Evolutionary conservation across 2,329 filamentous ascomycete genomes (phyloP).

Genomic region (Phoma sp.): DNA sequence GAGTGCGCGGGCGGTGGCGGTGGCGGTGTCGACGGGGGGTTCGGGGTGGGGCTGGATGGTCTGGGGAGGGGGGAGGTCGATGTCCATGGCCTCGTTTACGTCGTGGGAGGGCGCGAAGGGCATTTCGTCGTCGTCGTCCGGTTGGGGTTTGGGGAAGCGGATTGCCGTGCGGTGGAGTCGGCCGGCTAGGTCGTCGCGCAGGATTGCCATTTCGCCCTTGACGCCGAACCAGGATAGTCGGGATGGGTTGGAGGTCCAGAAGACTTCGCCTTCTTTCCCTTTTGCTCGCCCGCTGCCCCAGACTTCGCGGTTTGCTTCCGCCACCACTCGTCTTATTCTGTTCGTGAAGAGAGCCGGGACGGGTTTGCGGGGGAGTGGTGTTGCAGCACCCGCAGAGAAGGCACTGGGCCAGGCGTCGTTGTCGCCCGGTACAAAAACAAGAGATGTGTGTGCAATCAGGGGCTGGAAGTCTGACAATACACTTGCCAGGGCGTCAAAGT

Average conservation of each 20-base stretch:
- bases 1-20: slow-evolving; percentile 71
- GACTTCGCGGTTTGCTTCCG: slow-evolving; percentile 75
- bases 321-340: slow-evolving; percentile 81
- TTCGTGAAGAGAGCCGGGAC: slow-evolving; percentile 92
- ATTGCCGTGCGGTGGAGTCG: slow-evolving; percentile 80
- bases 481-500: slow-evolving; percentile 86
- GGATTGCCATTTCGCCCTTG: slow-evolving; percentile 83
- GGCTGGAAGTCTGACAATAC: slow-evolving; percentile 83
- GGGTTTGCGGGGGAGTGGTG: slow-evolving; percentile 71
- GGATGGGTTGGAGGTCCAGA: slow-evolving; percentile 90
- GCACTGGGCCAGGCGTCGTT: slow-evolving; percentile 97
- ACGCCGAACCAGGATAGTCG: slow-evolving; percentile 86
- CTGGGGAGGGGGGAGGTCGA: slow-evolving; percentile 45
- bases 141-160: slow-evolving; percentile 62
- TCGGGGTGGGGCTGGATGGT: slow-evolving; percentile 24
- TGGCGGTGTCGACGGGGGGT: slow-evolving; percentile 36
- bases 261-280: slow-evolving; percentile 70
- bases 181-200: slow-evolving; percentile 84
- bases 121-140: slow-evolving; percentile 6
- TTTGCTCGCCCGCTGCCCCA: slow-evolving; percentile 54
- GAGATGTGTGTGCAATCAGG: slow-evolving; percentile 79
- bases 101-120: slow-evolving; percentile 48
- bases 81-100: slow-evolving; percentile 54
- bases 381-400: slow-evolving; percentile 77
- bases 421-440: slow-evolving; percentile 93